Conservation (phyloP, 2,329 filamentous ascomycete genomes). For the Neofusicoccum sp. region DNA sequence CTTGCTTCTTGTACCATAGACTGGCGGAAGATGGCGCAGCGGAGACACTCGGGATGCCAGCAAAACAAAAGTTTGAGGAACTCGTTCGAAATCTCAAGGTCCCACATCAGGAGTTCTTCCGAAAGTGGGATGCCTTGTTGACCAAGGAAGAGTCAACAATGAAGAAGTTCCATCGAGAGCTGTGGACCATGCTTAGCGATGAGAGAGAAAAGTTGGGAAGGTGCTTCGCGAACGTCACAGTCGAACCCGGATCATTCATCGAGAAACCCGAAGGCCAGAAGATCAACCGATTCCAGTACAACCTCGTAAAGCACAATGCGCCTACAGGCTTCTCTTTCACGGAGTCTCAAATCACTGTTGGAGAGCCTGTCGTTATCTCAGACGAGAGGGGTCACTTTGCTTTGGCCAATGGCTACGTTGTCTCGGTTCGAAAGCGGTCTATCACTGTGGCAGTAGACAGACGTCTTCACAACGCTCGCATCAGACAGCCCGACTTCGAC, state of each 20-base stretch:
- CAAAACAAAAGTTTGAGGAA: constrained; percentile 79
- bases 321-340: constrained; percentile 73
- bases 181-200: constrained; percentile 92
- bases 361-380: constrained; percentile 93
- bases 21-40: constrained; percentile 80
- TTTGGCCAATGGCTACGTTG: constrained; percentile 86
- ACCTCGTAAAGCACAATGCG: constrained; percentile 69
- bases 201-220: constrained; percentile 86
- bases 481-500: constrained; percentile 73
- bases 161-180: constrained; percentile 79
- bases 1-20: constrained; percentile 93
- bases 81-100: constrained; percentile 74
- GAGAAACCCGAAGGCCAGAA: constrained; percentile 70
- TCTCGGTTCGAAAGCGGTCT: constrained; percentile 68
- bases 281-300: constrained; percentile 90
- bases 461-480: constrained; percentile 80
- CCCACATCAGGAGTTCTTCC: constrained; percentile 77
- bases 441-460: constrained; percentile 91
- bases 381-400: constrained; percentile 95
- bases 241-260: constrained; percentile 71
- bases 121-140: constrained; percentile 89
- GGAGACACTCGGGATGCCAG: constrained; percentile 75
- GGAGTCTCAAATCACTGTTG: constrained; percentile 82
- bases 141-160: constrained; percentile 93
- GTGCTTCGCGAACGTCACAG: constrained; percentile 84